Evolutionary conservation across 805 yeast genomes (phyloP), one percentile per base, ranked within the genome.

Genomic region (Starmerella sp.): DNA sequence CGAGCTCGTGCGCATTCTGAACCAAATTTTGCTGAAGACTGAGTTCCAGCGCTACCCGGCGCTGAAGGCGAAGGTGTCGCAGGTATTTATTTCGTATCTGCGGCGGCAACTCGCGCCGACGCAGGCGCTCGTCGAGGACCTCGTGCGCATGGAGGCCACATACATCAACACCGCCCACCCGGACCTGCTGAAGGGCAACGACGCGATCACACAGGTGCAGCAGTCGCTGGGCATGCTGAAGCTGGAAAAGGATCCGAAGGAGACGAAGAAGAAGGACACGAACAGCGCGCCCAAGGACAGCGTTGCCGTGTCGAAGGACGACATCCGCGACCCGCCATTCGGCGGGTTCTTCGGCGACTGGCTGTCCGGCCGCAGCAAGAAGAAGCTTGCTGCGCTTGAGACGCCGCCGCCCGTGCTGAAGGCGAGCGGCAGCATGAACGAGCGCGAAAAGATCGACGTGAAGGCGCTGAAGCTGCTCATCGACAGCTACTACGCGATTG

Each of bases 81-180:
- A 81, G 63, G 81, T 78, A 56, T 88, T 90, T 62, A 83, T 90
- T 58, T 85, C 82, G 62, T 91, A 81, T 65, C 75, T 93, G 66
- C 81, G 95, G 65, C 84, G 80, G 57, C 83, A 86, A 37, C 79
- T 87, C 61, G 69, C 81, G 30, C 97, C 98, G 57, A 89, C 98
- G 29, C 90, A 84, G 69, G 76, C 77, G 47, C 86, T 93, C 65
- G 96, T 90, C 44, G 72, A 77, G 47, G 96, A 93, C 69, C 75
- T 93, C 51, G 90, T 93, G 60, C 74, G 73, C 54, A 75, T 95
- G 55, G 98, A 93, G 71, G 88, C 86, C 65, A 84, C 95, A 11
- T 93, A 93, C 71, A 89, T 93, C 64, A 93, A 93, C 72, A 93
- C 97, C 6, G 97, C 96, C 1, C 98, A 93, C 68, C 97, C 97